Evolutionary conservation across 768 basidiomycete genomes (phyloP).

Genomic region (Russula virescens): DNA sequence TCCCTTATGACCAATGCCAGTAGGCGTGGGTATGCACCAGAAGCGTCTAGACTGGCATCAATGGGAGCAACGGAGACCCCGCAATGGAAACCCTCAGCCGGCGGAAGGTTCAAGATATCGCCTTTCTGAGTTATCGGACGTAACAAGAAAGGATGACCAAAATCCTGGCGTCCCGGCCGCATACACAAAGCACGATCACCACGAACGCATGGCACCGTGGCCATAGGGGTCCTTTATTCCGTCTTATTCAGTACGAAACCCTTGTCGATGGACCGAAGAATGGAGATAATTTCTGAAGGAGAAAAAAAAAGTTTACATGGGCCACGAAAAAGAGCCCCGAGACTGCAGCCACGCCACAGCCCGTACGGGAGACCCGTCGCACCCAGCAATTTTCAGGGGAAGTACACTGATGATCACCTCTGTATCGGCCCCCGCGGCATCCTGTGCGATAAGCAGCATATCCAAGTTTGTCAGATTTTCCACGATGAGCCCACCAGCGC

Average conservation of each 20-base stretch:
- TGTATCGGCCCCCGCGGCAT: background rate
- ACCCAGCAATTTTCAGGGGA: constrained; percentile 27
- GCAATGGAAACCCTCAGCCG: constrained; percentile 4
- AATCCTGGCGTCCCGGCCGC: background rate
- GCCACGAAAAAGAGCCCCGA: background rate
- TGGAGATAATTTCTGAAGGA: background rate
- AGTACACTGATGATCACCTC: constrained; percentile 25
- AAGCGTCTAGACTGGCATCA: background rate
- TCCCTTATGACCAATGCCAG: background rate
- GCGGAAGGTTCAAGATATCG: background rate
- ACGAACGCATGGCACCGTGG: background rate
- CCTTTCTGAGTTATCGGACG: background rate
- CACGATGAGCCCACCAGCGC: constrained; percentile 26
- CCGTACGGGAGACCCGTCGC: constrained; percentile 30
- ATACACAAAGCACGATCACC: background rate
- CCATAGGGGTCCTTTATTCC: background rate
- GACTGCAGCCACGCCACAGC: constrained; percentile 26
- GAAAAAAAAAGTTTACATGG: background rate
- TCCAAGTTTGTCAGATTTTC: constrained; percentile 30
- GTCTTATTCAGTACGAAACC: background rate
- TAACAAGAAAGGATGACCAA: background rate
- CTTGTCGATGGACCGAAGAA: background rate
- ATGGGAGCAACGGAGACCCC: background rate
- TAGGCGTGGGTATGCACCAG: background rate
- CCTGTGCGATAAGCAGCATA: constrained; percentile 14